phyloP scores from a whole-genome alignment of 805 yeast genomes.

The Saccharomyces jurei region DNA sequence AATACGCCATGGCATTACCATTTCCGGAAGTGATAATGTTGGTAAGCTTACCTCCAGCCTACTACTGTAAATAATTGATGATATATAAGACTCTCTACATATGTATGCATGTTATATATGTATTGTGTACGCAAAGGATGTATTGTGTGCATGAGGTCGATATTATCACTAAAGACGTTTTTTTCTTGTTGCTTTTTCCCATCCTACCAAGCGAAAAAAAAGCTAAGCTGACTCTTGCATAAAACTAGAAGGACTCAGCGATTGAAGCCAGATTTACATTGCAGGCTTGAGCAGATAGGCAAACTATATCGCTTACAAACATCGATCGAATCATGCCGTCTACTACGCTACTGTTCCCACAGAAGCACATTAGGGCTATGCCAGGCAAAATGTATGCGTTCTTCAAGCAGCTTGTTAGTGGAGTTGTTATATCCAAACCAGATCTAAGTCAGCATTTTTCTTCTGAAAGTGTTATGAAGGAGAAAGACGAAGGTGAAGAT shows the following conservation, averaged over 20 bases:
- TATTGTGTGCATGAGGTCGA: background rate
- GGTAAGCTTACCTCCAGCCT: slow-evolving; percentile 21
- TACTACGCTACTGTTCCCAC: background rate
- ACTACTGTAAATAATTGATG: background rate
- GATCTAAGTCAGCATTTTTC: background rate
- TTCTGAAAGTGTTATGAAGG: background rate
- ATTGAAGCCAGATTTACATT: background rate
- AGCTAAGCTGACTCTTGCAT: background rate
- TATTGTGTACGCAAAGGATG: background rate
- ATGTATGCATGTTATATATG: background rate
- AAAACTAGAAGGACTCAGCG: background rate
- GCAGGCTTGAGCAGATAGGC: background rate
- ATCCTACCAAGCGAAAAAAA: background rate
- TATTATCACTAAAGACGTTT: background rate
- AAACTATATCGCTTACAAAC: background rate
- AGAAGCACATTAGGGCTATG: background rate
- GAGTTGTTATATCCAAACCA: background rate
- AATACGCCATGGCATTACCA: slow-evolving; percentile 69
- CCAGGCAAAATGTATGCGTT: background rate
- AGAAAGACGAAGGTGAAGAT: background rate
- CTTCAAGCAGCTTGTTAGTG: background rate
- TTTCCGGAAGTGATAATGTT: background rate
- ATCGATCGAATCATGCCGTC: background rate
- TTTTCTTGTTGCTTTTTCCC: background rate
- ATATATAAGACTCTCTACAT: background rate